Percentiles rank a stretch among this genome's conserved stretches.
These are phyloP conservation scores for Solanum hybrid DNA, from an alignment of 305 asterid genomes.

Conservation along the genomic window DNA sequence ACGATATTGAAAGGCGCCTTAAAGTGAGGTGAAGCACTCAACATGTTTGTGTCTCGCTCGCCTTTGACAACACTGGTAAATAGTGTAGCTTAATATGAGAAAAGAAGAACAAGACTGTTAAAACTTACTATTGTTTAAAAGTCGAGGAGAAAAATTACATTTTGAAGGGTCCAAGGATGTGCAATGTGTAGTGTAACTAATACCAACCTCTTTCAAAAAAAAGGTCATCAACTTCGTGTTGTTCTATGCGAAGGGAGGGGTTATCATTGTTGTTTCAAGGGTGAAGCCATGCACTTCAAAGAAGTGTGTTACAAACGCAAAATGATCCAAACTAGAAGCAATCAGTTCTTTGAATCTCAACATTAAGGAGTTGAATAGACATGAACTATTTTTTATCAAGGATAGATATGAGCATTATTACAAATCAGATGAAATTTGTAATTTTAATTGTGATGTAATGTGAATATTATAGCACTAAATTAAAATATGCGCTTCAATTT, in stretches of 20 bases:
- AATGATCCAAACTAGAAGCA: not conserved
- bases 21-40: not conserved
- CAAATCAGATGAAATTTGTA: not conserved
- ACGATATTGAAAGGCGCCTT: not conserved
- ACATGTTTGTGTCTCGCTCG: not conserved
- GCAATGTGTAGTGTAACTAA: not conserved
- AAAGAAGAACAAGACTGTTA: not conserved
- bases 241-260: not conserved
- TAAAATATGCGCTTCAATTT: not conserved
- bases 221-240: not conserved
- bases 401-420: not conserved
- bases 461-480: not conserved
- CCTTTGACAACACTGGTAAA: not conserved
- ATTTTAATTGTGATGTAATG: not conserved
- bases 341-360: not conserved
- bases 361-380: not conserved
- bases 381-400: not conserved
- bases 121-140: not conserved
- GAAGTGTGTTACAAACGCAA: not conserved
- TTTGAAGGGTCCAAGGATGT: not conserved
- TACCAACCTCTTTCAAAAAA: not conserved
- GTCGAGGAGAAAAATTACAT: not conserved
- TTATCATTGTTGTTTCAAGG: not conserved
- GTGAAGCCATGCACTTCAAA: not conserved
- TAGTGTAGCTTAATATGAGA: not conserved